Conservation (phyloP, 83 land plant species). For the Thuja plicata region DNA sequence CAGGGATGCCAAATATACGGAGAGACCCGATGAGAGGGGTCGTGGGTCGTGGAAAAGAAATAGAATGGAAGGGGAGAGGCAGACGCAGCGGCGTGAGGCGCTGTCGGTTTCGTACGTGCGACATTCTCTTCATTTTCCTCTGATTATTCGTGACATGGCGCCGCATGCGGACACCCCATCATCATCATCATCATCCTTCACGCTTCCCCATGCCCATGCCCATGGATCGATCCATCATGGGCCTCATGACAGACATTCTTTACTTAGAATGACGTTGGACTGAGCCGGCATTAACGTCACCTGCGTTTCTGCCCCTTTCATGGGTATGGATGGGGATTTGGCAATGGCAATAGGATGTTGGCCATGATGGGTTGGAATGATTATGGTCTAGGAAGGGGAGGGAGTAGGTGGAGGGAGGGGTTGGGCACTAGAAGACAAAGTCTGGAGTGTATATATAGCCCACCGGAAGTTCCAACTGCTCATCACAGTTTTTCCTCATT, state of each 20-base stretch:
- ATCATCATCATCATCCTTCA: background rate
- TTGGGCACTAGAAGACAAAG: background rate
- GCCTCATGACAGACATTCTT: background rate
- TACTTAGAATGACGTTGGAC: background rate
- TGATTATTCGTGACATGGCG: constrained; percentile 5
- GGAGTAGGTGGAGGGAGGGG: no score
- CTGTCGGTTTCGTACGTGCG: constrained; percentile 18
- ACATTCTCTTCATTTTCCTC: background rate
- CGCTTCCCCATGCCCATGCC: background rate
- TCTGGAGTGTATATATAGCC: constrained; percentile 2
- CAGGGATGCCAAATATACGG: background rate
- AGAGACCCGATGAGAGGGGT: background rate
- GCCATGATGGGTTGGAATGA: background rate
- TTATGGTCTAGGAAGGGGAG: background rate
- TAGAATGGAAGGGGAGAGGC: background rate
- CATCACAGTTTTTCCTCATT: background rate
- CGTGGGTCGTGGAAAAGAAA: no score
- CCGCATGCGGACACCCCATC: constrained; percentile 11
- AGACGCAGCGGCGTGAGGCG: constrained; percentile 6
- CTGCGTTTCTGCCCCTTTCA: background rate
- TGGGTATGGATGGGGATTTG: background rate
- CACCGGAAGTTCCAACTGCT: background rate
- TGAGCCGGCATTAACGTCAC: background rate
- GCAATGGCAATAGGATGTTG: no score
- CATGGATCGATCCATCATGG: background rate